Percentiles rank a stretch among this genome's conserved stretches.
Evolutionary conservation across 2,329 filamentous ascomycete species (phyloP).

Genomic region (Zelopaecilomyces penicillatus): DNA sequence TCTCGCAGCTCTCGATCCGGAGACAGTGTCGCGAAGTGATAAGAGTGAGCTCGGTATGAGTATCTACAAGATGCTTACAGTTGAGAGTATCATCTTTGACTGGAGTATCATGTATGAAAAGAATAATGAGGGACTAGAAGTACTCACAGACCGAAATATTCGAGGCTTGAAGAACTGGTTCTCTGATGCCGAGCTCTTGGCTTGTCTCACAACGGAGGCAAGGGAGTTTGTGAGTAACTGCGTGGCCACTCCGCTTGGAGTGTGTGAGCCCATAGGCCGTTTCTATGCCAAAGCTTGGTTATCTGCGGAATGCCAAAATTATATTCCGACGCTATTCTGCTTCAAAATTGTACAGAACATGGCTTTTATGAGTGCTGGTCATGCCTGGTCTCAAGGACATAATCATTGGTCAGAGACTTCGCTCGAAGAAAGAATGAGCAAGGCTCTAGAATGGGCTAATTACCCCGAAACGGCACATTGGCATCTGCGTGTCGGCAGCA

Average conservation of each 20-base stretch:
- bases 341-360: slow-evolving; percentile 36
- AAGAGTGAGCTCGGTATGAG: slow-evolving; percentile 25
- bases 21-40: slow-evolving; percentile 16
- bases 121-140: slow-evolving; percentile 33
- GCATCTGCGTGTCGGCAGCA: slow-evolving; percentile 32
- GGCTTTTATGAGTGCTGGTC: slow-evolving; percentile 29
- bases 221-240: slow-evolving; percentile 22
- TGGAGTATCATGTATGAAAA: slow-evolving; percentile 33
- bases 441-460: slow-evolving; percentile 28
- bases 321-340: slow-evolving; percentile 32
- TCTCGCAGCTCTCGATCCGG: slow-evolving; percentile 25
- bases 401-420: slow-evolving; percentile 28
- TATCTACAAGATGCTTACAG: slow-evolving; percentile 29
- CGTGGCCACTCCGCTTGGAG: slow-evolving; percentile 17
- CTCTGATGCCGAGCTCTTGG: slow-evolving; percentile 22
- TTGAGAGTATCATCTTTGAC: slow-evolving; percentile 27
- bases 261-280: slow-evolving; percentile 30
- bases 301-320: slow-evolving; percentile 23
- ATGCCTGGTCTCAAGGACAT: slow-evolving; percentile 28
- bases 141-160: slow-evolving; percentile 32
- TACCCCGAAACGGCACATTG: slow-evolving; percentile 28
- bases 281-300: slow-evolving; percentile 33
- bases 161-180: slow-evolving; percentile 28
- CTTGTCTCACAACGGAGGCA: slow-evolving; percentile 20
- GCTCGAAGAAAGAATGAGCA: slow-evolving; percentile 25